Base-by-base conservation (phyloP, 441 rosid species). In the Gossypium davidsonii region DNA sequence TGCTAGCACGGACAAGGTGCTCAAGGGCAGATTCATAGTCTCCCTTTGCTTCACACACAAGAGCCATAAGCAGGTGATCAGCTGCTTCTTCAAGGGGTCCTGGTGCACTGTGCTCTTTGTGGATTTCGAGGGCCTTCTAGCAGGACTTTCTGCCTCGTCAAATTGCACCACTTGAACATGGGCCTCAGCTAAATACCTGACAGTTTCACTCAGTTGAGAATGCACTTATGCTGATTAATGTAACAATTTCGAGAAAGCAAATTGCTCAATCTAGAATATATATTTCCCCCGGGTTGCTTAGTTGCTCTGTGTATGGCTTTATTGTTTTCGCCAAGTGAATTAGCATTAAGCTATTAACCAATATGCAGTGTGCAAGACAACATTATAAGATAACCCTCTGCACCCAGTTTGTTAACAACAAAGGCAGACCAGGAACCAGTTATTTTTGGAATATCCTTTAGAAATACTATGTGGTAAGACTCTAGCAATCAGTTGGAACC, bases 101-200 rank as follows among this genome's bases (percentile, higher is more conserved):
- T 0, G 81, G 80, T 9, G 61, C 73, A 25, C 79, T 56, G 15
- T 83, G 77, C 61, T 70, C 74, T 61, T 60, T 59, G 68, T 81
- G 84, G 74, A 83, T 77, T 59, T 81, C 77, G 55, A 81, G 83
- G 18, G 78, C 51, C 67, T 74, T 81, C 79, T 70, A 72, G 53
- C 81, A 81, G 4, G 74, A 10, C 61, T 61, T 61, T 81, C 76
- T 25, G 84, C 86, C 70, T 83, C 79, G 14, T 81, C 83, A 64
- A 84, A 78, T 71, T 82, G 85, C 82, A 78, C 74, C 21, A 79
- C 82, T 67, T 84, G 87, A 73, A 80, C 70, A 49, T 79, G 72
- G 25, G 82, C 81, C 79, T 84, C 82, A 14, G 87, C 87, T 39
- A 84, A 55, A 72, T 84, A 84, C 82, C 84, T 75, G 78, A 0